Evolutionary conservation across 176 grass and related monocot species (phyloP).

Genomic region (Carex cristatella): DNA sequence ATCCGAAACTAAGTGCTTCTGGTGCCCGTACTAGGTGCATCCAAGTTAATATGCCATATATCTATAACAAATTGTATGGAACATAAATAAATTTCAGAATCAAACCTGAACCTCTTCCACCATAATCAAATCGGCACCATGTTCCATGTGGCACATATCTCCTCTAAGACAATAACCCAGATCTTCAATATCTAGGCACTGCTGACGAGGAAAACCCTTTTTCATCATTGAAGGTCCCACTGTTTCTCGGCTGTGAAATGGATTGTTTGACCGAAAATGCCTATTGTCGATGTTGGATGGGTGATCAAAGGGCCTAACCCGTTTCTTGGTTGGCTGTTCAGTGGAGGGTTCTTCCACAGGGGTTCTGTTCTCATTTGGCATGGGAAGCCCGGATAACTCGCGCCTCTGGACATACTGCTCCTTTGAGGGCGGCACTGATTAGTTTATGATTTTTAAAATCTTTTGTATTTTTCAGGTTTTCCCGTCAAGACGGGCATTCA

Average conservation of each 20-base stretch:
- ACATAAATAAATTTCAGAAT: conserved; percentile 31
- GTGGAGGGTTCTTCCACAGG: background rate
- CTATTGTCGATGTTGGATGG: conserved; percentile 46
- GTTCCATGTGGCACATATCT: conserved; percentile 47
- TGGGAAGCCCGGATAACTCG: conserved; percentile 42
- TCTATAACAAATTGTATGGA: background rate
- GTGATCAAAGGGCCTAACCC: conserved; percentile 23
- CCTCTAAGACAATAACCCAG: conserved; percentile 64
- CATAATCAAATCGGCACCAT: conserved; percentile 90
- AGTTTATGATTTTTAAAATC: background rate
- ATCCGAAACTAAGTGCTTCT: background rate
- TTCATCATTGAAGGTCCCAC: conserved; percentile 60
- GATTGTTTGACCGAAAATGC: conserved; percentile 18
- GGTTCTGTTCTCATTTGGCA: background rate
- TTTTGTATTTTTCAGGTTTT: background rate
- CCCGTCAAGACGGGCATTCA: background rate
- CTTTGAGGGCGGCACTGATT: conserved; percentile 34
- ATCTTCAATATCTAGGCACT: conserved; percentile 89
- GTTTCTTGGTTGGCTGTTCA: conserved; percentile 37
- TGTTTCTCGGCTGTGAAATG: conserved; percentile 19
- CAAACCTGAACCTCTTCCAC: conserved; percentile 93
- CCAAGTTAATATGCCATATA: background rate
- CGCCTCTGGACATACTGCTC: conserved; percentile 46
- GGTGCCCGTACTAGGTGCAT: conserved; percentile 4
- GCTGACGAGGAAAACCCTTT: conserved; percentile 71